Evolutionary conservation across 805 yeast species (phyloP).

Genomic region (Wickerhamiella slavikovae): DNA sequence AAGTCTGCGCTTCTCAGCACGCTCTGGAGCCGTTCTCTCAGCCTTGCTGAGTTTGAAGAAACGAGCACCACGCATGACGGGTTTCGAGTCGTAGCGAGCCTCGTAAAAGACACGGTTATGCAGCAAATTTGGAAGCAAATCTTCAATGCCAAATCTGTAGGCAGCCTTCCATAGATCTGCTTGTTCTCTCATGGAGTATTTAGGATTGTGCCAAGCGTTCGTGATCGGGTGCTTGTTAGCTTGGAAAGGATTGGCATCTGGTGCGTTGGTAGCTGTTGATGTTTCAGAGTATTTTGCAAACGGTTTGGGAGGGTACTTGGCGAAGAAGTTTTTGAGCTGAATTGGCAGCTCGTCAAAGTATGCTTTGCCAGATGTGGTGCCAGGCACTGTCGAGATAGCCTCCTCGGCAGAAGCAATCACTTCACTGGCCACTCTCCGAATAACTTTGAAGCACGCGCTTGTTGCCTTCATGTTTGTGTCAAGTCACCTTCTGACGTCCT

Average conservation of each 20-base stretch:
- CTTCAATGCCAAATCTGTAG: constrained; percentile 55
- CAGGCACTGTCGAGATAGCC: constrained; percentile 12
- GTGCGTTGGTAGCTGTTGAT: constrained; percentile 45
- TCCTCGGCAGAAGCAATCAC: constrained; percentile 14
- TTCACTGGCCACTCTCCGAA: constrained; percentile 14
- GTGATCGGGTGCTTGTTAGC: constrained; percentile 73
- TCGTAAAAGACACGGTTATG: constrained; percentile 49
- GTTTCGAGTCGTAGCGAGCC: constrained; percentile 52
- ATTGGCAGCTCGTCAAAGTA: constrained; percentile 43
- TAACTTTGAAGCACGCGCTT: constrained; percentile 6
- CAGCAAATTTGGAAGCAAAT: constrained; percentile 48
- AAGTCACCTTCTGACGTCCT: neutral
- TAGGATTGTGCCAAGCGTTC: constrained; percentile 54
- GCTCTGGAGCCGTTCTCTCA: constrained; percentile 38
- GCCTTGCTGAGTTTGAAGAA: constrained; percentile 64
- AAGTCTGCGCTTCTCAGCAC: constrained; percentile 37
- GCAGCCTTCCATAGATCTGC: constrained; percentile 72
- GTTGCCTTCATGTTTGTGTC: constrained; percentile 13
- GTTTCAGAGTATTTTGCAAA: constrained; percentile 39
- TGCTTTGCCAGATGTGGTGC: constrained; percentile 9
- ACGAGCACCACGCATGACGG: constrained; percentile 55
- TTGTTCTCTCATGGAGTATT: constrained; percentile 62
- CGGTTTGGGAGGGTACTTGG: constrained; percentile 72
- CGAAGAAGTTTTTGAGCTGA: constrained; percentile 51
- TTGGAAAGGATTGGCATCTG: constrained; percentile 67